Conservation (phyloP, 306 rosid species). For the Aeschynomene evenia region DNA sequence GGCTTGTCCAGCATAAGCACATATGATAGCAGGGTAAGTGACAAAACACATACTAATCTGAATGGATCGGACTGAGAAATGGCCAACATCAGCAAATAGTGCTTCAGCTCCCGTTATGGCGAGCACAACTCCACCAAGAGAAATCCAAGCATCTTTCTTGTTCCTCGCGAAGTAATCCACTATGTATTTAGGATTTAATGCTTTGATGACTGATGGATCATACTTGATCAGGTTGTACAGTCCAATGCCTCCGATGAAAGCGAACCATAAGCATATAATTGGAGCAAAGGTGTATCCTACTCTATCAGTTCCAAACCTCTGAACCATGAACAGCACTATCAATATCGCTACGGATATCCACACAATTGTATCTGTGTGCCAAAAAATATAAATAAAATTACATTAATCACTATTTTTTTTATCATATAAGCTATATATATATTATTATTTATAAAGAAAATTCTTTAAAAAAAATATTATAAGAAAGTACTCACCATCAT, state of each 20-base stretch:
- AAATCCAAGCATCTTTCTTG: constrained; percentile 74
- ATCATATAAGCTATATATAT: too few relatives aligned
- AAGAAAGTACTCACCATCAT: constrained; percentile 31
- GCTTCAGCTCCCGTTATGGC: constrained; percentile 81
- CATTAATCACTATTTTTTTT: too few relatives aligned
- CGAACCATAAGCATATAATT: constrained; percentile 71
- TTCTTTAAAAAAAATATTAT: neutral
- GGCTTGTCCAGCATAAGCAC: constrained; percentile 79
- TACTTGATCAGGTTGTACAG: constrained; percentile 58
- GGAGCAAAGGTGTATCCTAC: constrained; percentile 85
- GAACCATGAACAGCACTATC: constrained; percentile 55
- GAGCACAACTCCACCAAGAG: constrained; percentile 79
- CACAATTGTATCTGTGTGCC: constrained; percentile 47
- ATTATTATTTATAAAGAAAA: too few relatives aligned
- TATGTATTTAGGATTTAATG: constrained; percentile 64
- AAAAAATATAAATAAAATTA: neutral
- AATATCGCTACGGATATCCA: constrained; percentile 61
- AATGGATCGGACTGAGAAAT: constrained; percentile 66
- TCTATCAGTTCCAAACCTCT: constrained; percentile 82
- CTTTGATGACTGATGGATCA: constrained; percentile 63
- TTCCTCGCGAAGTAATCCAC: constrained; percentile 61
- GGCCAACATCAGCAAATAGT: constrained; percentile 85
- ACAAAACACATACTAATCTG: constrained; percentile 76
- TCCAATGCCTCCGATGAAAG: constrained; percentile 59
- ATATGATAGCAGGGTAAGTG: constrained; percentile 66